phyloP scores from a whole-genome alignment of 2,329 filamentous ascomycete species.

The Cladosporium sp. region DNA sequence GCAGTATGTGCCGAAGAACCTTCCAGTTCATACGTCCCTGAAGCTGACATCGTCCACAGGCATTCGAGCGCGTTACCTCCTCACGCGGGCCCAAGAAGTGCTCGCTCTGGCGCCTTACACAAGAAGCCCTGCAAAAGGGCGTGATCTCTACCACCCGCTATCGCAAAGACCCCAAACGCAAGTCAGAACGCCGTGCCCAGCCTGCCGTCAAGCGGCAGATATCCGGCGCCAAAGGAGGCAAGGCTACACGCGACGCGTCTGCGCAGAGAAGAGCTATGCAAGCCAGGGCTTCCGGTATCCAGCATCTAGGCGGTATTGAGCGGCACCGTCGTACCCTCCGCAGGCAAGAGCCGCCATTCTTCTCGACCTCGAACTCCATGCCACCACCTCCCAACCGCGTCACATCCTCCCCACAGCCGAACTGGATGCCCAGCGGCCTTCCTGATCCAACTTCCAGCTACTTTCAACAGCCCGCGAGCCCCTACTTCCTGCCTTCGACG shows the following conservation, averaged over 20 bases:
- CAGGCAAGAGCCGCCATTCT: conserved; percentile 12
- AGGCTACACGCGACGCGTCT: conserved; percentile 31
- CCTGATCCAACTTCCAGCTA: background rate
- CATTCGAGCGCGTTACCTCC: conserved; percentile 49
- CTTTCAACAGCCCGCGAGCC: conserved; percentile 14
- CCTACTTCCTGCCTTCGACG: conserved; percentile 19
- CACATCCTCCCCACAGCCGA: conserved; percentile 1
- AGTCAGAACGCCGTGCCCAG: conserved; percentile 20
- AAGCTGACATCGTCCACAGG: conserved; percentile 31
- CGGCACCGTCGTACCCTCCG: conserved; percentile 15
- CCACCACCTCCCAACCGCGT: conserved; percentile 10
- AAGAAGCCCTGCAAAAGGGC: conserved; percentile 61
- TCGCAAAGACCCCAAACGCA: conserved; percentile 43
- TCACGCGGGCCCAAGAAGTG: conserved; percentile 54
- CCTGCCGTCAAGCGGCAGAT: conserved; percentile 37
- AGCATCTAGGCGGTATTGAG: conserved; percentile 15
- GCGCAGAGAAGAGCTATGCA: conserved; percentile 3
- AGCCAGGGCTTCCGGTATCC: background rate
- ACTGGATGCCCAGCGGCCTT: background rate
- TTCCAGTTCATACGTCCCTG: background rate
- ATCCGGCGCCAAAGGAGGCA: conserved; percentile 41
- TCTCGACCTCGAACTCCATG: background rate
- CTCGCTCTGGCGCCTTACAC: conserved; percentile 69
- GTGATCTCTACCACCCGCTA: conserved; percentile 76
- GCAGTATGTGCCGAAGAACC: conserved; percentile 51